Base-by-base conservation (phyloP, 2,329 filamentous ascomycete species). In the Colletotrichum costaricense region DNA sequence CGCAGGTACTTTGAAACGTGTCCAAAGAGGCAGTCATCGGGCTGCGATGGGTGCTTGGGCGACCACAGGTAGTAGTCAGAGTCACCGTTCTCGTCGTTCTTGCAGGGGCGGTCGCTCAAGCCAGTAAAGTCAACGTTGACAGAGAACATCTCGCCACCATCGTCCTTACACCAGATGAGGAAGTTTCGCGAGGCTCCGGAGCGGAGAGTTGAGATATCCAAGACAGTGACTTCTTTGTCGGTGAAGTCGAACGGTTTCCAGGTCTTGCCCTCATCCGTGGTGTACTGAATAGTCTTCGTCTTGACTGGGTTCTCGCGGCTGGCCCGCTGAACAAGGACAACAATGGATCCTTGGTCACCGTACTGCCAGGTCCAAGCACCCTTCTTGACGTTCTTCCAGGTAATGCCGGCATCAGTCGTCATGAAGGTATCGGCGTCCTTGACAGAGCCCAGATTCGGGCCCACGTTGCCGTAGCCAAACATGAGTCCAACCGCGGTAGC, bases 321-420 rank as follows among this genome's bases (percentile, higher is more conserved):
- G 16, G 89, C 87, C 70, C 95, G 91, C 79, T 93, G 90, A 26
- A 96, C 95, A 62, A 99, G 92, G 55, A 97, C 94, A 74, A 98
- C 91, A 78, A 98, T 93, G 6, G 95, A 97, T 33, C 97, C 97
- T 81, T 98, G 95, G 78, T 99, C 97, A 72, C 97, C 97, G 80
- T 95, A 98, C 79, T 97, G 94, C 95, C 95, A 99, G 79, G 93
- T 93, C 87, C 95, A 98, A 46, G 89, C 90, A 6, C 97, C 97
- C 83, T 97, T 95, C 84, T 94, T 96, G 74, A 96, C 91, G 72
- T 92, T 90, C 76, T 88, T 92, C 97, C 97, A 99, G 52, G 86
- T 94, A 64, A 98, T 88, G 68, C 97, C 97, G n/a, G 93, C 97
- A 81, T 99, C 95, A 0, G 89, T 88, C 12, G 95, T 97, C 86